These are phyloP conservation scores for Musa schizocarpa DNA, from an alignment of 176 grass and related monocot genomes.

Conservation along the genomic window DNA sequence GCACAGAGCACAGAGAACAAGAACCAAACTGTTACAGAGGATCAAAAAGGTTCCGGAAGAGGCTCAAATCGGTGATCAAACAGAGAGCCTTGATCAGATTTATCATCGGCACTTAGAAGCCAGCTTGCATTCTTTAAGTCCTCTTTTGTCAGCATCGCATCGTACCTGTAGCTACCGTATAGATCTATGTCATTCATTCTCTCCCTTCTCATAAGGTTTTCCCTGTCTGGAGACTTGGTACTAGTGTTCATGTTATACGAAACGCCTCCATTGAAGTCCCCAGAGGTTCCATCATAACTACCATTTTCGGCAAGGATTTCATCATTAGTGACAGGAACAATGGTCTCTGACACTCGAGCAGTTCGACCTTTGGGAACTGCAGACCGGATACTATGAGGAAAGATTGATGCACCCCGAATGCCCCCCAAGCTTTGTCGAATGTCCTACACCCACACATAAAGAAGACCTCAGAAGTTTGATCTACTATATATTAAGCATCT, in stretches of 20 bases:
- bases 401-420: slow-evolving; percentile 64
- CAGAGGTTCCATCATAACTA: slow-evolving; percentile 28
- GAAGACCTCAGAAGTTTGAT: not conserved
- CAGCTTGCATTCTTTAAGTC: slow-evolving; percentile 66
- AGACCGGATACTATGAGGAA: slow-evolving; percentile 88
- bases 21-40: slow-evolving; percentile 35
- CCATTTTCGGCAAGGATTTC: slow-evolving; percentile 34
- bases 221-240: slow-evolving; percentile 50
- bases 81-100: slow-evolving; percentile 64
- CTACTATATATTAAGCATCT: not conserved
- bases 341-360: slow-evolving; percentile 42
- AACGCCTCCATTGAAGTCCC: slow-evolving; percentile 36
- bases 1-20: not conserved
- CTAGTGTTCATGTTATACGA: slow-evolving; percentile 34
- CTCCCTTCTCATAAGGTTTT: slow-evolving; percentile 48
- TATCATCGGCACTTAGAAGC: slow-evolving; percentile 71
- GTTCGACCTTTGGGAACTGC: slow-evolving; percentile 36
- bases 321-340: slow-evolving; percentile 36
- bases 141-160: slow-evolving; percentile 78
- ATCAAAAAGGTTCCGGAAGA: slow-evolving; percentile 77
- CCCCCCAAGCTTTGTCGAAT: slow-evolving; percentile 82
- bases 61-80: slow-evolving; percentile 85
- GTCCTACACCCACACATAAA: slow-evolving; percentile 33
- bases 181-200: slow-evolving; percentile 65
- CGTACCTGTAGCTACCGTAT: slow-evolving; percentile 55